Conservation (phyloP, 805 yeast species). For the Lachancea lanzarotensis region DNA sequence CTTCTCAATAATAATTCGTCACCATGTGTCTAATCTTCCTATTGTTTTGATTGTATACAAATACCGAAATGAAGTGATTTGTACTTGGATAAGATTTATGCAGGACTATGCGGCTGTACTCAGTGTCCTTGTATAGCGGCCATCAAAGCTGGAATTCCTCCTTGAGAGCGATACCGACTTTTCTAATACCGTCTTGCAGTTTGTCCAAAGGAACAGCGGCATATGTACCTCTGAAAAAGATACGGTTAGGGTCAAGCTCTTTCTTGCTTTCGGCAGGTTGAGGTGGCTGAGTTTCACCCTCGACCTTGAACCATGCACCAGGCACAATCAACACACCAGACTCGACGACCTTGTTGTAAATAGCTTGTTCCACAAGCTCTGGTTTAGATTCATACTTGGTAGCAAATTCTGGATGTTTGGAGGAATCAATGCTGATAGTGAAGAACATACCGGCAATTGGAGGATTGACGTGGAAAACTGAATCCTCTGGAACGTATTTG, state of each 20-base stretch:
- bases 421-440: constrained; percentile 64
- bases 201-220: constrained; percentile 75
- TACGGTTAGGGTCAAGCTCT: constrained; percentile 37
- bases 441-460: constrained; percentile 89
- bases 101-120: too few relatives aligned
- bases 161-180: constrained; percentile 58
- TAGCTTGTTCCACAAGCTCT: constrained; percentile 52
- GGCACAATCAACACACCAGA: constrained; percentile 70
- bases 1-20: too few relatives aligned
- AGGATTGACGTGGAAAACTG: constrained; percentile 37
- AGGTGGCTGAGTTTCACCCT: constrained; percentile 51
- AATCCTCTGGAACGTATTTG: constrained; percentile 39
- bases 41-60: too few relatives aligned
- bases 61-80: too few relatives aligned
- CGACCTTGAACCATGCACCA: constrained; percentile 71
- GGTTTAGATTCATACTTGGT: constrained; percentile 55
- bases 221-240: constrained; percentile 82
- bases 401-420: constrained; percentile 69
- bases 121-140: too few relatives aligned
- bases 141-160: constrained; percentile 38
- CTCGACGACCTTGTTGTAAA: constrained; percentile 55
- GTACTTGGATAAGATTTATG: background rate
- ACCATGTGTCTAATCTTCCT: too few relatives aligned
- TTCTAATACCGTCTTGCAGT: constrained; percentile 54
- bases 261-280: constrained; percentile 42